Evolutionary conservation across 225 moss, liverwort and hornwort genomes (phyloP), one percentile per base, ranked within the genome.

Genomic region (Neckera pumila): DNA sequence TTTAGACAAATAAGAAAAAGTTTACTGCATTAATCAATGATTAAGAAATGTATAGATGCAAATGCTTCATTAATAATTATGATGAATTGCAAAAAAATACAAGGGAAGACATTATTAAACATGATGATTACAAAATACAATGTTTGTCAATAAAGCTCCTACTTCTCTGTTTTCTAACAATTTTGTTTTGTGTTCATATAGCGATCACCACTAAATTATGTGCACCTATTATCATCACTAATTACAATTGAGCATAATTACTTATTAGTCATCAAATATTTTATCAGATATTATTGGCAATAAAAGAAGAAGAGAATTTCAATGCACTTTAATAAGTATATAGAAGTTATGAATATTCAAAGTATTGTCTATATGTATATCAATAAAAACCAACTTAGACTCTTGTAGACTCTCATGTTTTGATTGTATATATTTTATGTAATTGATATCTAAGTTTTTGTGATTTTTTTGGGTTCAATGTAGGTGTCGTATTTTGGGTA

Each of bases 171-270:
- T 81, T 19, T 5, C 12, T 8, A 75, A 49, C 0, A 0, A 49
- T 75, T 33, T 3, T 0, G 2, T 25, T 43, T 17, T 17, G 6
- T 1, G 27, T 42, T 42, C 5, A 42, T 1, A 15, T 14, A 15
- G 9, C 0, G 1, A 1, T 3, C 0, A 4, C 42, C 17, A 9
- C 3, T 27, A 72, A 40, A 3, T 43, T 45, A 45, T 18, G 2
- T 30, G 11, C 7, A 30, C 1, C 3, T 45, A 11, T 18, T 18
- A 30, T 30, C 0, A 1, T 11, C 2, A 31, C 47, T 47, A 74
- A 47, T 47, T 7, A 74, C 1, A 11, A 47, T 0, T 18, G 1
- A 47, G 6, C 4, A 31, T 47, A 31, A 0, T 31, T 47, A 12
- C 0, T 18, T 11, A 18, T 31, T 18, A 7, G 17, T 49, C 19